Evolutionary conservation across 192 early-diverging fungal genomes (phyloP).

Genomic region (Anaeromyces robustus): DNA sequence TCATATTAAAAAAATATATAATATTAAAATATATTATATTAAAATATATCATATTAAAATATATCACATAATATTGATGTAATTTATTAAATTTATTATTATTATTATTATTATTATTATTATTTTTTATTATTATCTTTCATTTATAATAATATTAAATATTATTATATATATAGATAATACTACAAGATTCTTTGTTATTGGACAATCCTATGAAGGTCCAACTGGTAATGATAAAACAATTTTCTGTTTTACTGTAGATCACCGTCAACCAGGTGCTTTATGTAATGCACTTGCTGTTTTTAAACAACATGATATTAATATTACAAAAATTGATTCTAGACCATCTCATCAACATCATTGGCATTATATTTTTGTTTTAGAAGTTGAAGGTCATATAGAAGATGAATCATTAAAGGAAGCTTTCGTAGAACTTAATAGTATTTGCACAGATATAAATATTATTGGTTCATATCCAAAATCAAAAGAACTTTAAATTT

Average conservation of each 20-base stretch:
- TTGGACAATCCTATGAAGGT: slow-evolving; percentile 47
- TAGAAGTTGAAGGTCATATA: slow-evolving; percentile 73
- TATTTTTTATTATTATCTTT: too few species aligned
- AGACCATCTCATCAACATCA: slow-evolving; percentile 58
- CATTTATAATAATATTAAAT: too few species aligned
- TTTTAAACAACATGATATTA: slow-evolving; percentile 64
- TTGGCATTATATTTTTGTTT: slow-evolving; percentile 90
- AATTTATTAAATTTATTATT: too few species aligned
- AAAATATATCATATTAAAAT: too few species aligned
- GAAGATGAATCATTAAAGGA: slow-evolving; percentile 42
- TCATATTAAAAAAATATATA: too few species aligned
- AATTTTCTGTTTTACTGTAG: slow-evolving; percentile 75
- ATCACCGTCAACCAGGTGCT: slow-evolving; percentile 74
- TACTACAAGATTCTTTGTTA: slow-evolving; percentile 82
- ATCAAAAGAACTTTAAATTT: background rate
- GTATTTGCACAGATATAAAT: slow-evolving; percentile 54
- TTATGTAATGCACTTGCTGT: slow-evolving; percentile 64
- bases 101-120: background rate
- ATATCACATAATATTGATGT: too few species aligned
- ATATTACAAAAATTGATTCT: slow-evolving; percentile 83
- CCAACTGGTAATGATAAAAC: slow-evolving; percentile 63
- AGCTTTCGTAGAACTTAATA: slow-evolving; percentile 52
- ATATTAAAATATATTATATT: too few species aligned
- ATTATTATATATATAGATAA: slow-evolving; percentile 47
- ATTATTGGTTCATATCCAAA: slow-evolving; percentile 71